Base-by-base conservation (phyloP, 495 filamentous ascomycete genomes). In the Thermothielavioides terrestris region DNA sequence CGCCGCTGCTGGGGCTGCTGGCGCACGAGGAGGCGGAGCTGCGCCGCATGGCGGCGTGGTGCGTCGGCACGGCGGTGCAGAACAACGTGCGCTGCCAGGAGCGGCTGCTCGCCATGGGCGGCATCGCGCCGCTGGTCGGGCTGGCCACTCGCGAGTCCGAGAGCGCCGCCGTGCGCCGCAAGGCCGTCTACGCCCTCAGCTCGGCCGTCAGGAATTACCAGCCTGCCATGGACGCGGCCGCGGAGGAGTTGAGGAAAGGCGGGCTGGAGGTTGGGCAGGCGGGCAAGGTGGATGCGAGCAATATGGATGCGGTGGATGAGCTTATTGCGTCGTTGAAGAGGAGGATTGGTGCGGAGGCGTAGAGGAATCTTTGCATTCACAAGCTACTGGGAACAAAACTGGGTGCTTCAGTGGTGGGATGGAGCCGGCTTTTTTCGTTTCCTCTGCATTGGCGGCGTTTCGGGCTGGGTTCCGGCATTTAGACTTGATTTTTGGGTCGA, bases 61-160 rank as follows among this genome's bases (percentile, higher is more conserved):
- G 89, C 71, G 72, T 88, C 26, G 88, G 86, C 23, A 95, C 89
- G 4, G 91, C 94, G 3, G 94, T 97, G 47, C 89, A 97, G 75
- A 98, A 98, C 64, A 97, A 98, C 62, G 72, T 74, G 25, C 85
- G 83, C 63, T 78, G 77, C 15, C 92, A 98, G 65, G 84, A 89
- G 68, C 79, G 78, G 54, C 67, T 94, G 30, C 63, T 94, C 20
- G 80, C 79, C 4, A 62, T 86, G 38, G 86, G 84, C 18, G 88
- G 79, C 7, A 70, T 96, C 11, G 75, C 81, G 40, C 77, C 63
- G 32, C 74, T 97, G 15, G 80, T 87, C 6, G 67, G 73, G 10
- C 61, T 95, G 39, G 79, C 85, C 14, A 55, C 59, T 8, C 63
- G 70, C 36, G 84, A 84, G 50, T 55, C 65, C 1, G 78, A 83